These are phyloP conservation scores for Linderniella brevidens DNA, from an alignment of 257 asterid species.

Conservation along the genomic window DNA sequence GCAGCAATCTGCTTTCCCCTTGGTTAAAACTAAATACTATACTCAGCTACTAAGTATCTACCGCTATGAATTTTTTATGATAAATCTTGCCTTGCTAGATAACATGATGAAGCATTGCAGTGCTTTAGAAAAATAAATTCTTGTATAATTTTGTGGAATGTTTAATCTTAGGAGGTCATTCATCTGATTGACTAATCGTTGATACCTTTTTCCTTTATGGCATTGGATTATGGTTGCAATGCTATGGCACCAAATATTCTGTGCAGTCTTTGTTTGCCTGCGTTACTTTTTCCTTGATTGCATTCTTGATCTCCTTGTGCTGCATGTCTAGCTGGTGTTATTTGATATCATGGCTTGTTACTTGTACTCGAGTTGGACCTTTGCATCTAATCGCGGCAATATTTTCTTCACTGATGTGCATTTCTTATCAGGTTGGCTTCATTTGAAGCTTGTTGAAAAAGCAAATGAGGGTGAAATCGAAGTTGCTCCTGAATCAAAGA, in stretches of 20 bases:
- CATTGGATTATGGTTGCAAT: no score
- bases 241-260: no score
- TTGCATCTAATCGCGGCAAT: slow-evolving; percentile 6
- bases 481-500: slow-evolving; percentile 22
- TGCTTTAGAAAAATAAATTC: background rate
- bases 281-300: no score
- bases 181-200: no score
- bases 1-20: slow-evolving; percentile 86
- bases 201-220: no score
- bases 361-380: background rate
- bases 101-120: background rate
- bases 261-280: no score
- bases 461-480: slow-evolving; percentile 51
- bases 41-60: background rate
- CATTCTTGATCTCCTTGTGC: no score
- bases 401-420: slow-evolving; percentile 8
- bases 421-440: slow-evolving; percentile 69
- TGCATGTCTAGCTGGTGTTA: no score
- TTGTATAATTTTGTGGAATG: background rate
- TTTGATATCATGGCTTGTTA: background rate
- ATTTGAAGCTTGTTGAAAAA: slow-evolving; percentile 71
- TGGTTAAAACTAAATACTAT: slow-evolving; percentile 25
- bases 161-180: no score
- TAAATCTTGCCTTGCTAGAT: slow-evolving; percentile 2
- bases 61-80: slow-evolving; percentile 6